Evolutionary conservation across 164 flowering plant genomes (phyloP).

Genomic region (Chimonanthus praecox): DNA sequence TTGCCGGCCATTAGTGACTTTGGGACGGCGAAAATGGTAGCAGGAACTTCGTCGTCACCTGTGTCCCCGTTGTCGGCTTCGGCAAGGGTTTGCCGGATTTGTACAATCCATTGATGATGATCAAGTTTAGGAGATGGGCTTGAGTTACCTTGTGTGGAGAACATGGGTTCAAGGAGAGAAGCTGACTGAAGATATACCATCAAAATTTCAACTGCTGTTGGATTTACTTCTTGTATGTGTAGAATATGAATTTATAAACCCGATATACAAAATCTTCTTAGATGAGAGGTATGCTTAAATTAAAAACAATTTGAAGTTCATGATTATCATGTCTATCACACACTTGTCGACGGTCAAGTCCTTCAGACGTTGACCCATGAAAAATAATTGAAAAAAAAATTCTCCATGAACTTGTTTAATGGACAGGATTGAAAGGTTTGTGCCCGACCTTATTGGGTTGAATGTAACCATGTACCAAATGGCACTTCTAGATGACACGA

Average conservation of each 20-base stretch:
- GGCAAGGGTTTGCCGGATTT: constrained; percentile 6
- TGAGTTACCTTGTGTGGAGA: neutral
- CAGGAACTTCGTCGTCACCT: neutral
- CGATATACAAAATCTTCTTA: neutral
- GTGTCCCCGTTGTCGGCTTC: neutral
- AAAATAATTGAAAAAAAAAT: too few relatives aligned
- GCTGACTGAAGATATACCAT: neutral
- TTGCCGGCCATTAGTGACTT: constrained; percentile 12
- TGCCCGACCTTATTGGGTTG: too few relatives aligned
- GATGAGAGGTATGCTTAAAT: neutral
- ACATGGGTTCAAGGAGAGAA: neutral
- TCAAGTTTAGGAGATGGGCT: neutral
- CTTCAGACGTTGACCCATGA: too few relatives aligned
- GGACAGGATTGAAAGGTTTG: too few relatives aligned
- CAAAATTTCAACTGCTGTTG: neutral
- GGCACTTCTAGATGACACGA: too few relatives aligned
- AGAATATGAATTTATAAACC: neutral
- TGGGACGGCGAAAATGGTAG: constrained; percentile 15
- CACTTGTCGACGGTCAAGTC: too few relatives aligned
- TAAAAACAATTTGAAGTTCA: neutral
- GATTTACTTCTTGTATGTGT: too few relatives aligned
- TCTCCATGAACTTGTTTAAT: too few relatives aligned
- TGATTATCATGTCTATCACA: neutral
- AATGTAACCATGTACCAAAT: too few relatives aligned
- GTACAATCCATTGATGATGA: constrained; percentile 7